Conservation (phyloP, 139 green algal species). For the Medakamo hakoo region DNA sequence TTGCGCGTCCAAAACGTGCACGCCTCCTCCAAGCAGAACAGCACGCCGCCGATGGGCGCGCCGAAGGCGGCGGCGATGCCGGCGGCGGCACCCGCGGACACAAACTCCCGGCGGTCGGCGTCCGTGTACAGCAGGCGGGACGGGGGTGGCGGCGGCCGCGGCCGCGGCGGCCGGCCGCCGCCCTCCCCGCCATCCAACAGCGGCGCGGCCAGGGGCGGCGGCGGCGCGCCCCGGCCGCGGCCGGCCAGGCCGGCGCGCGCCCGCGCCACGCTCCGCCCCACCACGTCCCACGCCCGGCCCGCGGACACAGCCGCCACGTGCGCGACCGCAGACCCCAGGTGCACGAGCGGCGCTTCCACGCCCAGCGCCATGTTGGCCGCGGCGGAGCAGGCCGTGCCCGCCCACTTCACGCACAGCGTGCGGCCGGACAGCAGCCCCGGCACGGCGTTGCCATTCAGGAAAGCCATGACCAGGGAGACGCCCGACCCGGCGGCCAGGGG, state of each 20-base stretch:
- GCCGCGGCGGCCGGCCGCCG: conserved; percentile 16
- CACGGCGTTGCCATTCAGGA: conserved; percentile 31
- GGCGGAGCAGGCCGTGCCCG: conserved; percentile 2
- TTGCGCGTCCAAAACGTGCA: conserved; percentile 52
- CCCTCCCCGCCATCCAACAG: no score
- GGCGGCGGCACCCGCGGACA: conserved; percentile 62
- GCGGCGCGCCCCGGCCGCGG: not conserved
- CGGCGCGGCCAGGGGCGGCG: no score
- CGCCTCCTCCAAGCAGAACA: conserved; percentile 84
- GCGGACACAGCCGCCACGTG: conserved; percentile 25
- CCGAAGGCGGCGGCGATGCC: conserved; percentile 71
- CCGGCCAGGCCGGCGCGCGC: not conserved
- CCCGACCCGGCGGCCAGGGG: conserved; percentile 57
- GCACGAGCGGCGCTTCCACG: conserved; percentile 70
- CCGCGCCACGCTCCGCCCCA: not conserved
- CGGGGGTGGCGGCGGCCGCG: not conserved
- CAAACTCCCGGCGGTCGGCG: conserved; percentile 61
- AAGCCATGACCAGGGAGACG: conserved; percentile 74
- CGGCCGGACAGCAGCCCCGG: not conserved
- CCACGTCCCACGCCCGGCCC: not conserved
- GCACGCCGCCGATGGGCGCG: conserved; percentile 77
- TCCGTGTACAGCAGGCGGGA: conserved; percentile 18
- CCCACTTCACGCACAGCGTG: conserved; percentile 13
- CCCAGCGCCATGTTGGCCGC: not conserved
- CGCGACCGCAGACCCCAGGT: conserved; percentile 70